Evolutionary conservation across 1,284 basidiomycete genomes (phyloP).

Genomic region (Trametes versicolor): DNA sequence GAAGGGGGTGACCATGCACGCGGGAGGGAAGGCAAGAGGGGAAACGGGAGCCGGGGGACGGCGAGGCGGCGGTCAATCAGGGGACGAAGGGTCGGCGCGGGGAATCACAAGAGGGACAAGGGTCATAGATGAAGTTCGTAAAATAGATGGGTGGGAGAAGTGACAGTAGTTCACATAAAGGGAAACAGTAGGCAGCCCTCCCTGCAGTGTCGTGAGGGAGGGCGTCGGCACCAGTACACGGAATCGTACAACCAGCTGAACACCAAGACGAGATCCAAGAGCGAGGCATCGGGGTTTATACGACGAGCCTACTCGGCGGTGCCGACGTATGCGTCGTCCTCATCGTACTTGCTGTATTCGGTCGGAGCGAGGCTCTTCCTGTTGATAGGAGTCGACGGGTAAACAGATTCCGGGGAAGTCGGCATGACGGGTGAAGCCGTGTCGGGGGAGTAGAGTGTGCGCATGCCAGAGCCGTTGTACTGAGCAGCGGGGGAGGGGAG

Average conservation of each 20-base stretch:
- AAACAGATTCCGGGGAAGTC: conserved; percentile 28
- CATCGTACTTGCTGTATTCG: conserved; percentile 44
- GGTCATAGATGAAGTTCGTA: conserved; percentile 20
- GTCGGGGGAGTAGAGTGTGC: conserved; percentile 48
- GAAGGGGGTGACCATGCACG: conserved; percentile 9
- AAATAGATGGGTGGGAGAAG: conserved; percentile 15
- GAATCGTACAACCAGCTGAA: conserved; percentile 30
- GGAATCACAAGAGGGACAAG: conserved; percentile 2
- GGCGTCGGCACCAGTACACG: conserved; percentile 22
- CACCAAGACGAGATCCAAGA: neutral
- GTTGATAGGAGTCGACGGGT: conserved; percentile 24
- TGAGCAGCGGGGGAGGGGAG: conserved; percentile 40
- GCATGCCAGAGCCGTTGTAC: conserved; percentile 47
- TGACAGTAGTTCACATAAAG: conserved; percentile 24
- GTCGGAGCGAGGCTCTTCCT: conserved; percentile 47
- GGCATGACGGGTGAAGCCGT: conserved; percentile 23
- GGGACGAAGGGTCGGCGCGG: neutral
- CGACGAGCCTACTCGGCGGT: conserved; percentile 45
- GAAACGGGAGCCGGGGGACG: neutral
- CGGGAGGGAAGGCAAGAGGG: conserved; percentile 1
- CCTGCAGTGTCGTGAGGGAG: neutral
- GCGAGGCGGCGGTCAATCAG: neutral
- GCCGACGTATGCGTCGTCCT: conserved; percentile 45
- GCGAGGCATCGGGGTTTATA: neutral
- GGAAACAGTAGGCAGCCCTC: conserved; percentile 2